phyloP scores from a whole-genome alignment of 2,329 filamentous ascomycete species.

The Talaromyces albobiverticillius region DNA sequence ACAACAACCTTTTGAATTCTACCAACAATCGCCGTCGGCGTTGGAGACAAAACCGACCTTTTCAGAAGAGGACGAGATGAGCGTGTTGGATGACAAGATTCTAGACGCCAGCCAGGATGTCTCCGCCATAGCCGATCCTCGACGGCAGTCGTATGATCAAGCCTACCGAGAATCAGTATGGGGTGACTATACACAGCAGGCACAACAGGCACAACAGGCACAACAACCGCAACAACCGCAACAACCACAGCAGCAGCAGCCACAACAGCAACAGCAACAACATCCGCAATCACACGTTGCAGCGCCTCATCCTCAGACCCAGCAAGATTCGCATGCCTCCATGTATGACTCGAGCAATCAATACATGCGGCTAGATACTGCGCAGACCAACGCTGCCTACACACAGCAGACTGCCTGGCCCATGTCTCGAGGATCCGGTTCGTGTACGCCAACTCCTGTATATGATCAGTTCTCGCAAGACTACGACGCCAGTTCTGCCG shows the following conservation, averaged over 20 bases:
- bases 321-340: slow-evolving; percentile 40
- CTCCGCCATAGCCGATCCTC: slow-evolving; percentile 44
- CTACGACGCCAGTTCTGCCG: slow-evolving; percentile 46
- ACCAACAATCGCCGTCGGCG: slow-evolving; percentile 41
- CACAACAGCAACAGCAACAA: slow-evolving; percentile 14
- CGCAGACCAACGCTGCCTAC: slow-evolving; percentile 42
- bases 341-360: slow-evolving; percentile 51
- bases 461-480: slow-evolving; percentile 63
- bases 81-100: slow-evolving; percentile 49
- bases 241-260: not conserved
- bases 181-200: slow-evolving; percentile 40
- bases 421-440: slow-evolving; percentile 63
- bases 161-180: slow-evolving; percentile 52
- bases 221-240: slow-evolving; percentile 9
- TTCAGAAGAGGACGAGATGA: slow-evolving; percentile 53
- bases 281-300: slow-evolving; percentile 33
- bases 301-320: slow-evolving; percentile 22
- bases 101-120: slow-evolving; percentile 52
- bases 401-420: slow-evolving; percentile 59
- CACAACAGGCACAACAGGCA: not conserved
- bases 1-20: slow-evolving; percentile 42
- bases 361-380: slow-evolving; percentile 62
- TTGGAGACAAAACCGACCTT: slow-evolving; percentile 41
- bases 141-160: slow-evolving; percentile 46
- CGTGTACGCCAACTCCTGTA: slow-evolving; percentile 70